Conservation (phyloP, 1,284 basidiomycete genomes). For the Cutaneotrichosporon dermatis region DNA sequence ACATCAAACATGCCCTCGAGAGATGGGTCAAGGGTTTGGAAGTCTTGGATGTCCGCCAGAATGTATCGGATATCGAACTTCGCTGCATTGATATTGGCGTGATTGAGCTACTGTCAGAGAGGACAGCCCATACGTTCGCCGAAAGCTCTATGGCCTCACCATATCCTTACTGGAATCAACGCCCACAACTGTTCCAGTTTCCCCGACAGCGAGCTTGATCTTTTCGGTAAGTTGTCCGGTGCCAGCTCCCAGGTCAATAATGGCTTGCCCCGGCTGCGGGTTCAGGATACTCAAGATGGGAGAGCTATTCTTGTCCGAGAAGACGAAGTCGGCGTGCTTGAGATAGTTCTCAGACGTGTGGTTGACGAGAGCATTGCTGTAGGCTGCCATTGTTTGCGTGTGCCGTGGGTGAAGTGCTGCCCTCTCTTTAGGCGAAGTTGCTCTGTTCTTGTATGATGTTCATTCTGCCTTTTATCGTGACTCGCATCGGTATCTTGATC, state of each 20-base stretch:
- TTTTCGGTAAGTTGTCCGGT: constrained; percentile 67
- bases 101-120: constrained; percentile 53
- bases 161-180: constrained; percentile 67
- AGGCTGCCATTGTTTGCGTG: neutral
- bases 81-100: constrained; percentile 57
- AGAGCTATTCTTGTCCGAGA: constrained; percentile 61
- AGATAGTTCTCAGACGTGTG: constrained; percentile 41
- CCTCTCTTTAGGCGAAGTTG: constrained; percentile 3
- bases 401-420: neutral
- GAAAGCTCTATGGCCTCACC: constrained; percentile 53
- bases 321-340: constrained; percentile 60
- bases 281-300: constrained; percentile 62
- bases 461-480: too few species aligned
- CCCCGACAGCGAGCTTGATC: constrained; percentile 57
- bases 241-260: constrained; percentile 77
- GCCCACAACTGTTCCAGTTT: constrained; percentile 60
- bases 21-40: constrained; percentile 15
- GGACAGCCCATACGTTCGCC: too few species aligned
- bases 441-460: too few species aligned
- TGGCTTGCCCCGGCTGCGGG: constrained; percentile 60
- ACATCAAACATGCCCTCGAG: constrained; percentile 46
- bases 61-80: constrained; percentile 44
- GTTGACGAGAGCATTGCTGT: constrained; percentile 17
- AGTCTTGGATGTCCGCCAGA: constrained; percentile 37
- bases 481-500: too few species aligned